Evolutionary conservation across 2,329 filamentous ascomycete genomes (phyloP), one percentile per base, ranked within the genome.

Genomic region (Exophiala sideris): DNA sequence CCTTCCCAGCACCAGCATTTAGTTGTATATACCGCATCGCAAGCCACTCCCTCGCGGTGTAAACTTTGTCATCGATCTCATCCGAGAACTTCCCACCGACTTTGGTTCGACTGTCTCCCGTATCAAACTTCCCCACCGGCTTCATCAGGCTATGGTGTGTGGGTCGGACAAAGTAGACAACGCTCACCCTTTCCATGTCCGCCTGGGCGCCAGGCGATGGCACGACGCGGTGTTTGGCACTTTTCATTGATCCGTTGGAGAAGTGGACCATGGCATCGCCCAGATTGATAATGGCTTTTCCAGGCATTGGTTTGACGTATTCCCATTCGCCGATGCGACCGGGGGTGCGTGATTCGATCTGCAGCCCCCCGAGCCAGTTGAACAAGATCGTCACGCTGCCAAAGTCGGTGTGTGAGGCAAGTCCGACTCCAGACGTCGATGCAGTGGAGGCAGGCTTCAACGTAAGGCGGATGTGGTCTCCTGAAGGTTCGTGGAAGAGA

Each of bases 81-180:
- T 50, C 48, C 2, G 48, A 42, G 24, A 50, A 50, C 16, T 50
- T 50, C 20, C 48, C 48, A 10, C n/a, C 48, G 2, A 50, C 48
- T 34, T 42, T 50, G 24, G 42, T 11, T 7, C 48, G 38, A 32
- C n/a, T 32, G 18, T 33, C 24, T 20, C 32, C 24, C 14, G 8
- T 34, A 33, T 44, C 48, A 24, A 50, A 50, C 21, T 34, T 24
- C 16, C 48, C 48, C 38, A 50, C 48, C 14, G 48, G 48, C 38
- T 50, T 50, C 48, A 50, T 42, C 38, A 44, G 14, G 12, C 48
- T 50, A 21, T 50, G 48, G 21, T 50, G 48, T 41, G 48, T 50
- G 3, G 79, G 79, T 57, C 80, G 64, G 24, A 72, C 68, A 65
- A 82, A 82, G 61, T 82, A 82, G 8, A 81, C 79, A 16, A 82